Evolutionary conservation across 2,329 filamentous ascomycete species (phyloP).

Genomic region (Microdochium nivale): DNA sequence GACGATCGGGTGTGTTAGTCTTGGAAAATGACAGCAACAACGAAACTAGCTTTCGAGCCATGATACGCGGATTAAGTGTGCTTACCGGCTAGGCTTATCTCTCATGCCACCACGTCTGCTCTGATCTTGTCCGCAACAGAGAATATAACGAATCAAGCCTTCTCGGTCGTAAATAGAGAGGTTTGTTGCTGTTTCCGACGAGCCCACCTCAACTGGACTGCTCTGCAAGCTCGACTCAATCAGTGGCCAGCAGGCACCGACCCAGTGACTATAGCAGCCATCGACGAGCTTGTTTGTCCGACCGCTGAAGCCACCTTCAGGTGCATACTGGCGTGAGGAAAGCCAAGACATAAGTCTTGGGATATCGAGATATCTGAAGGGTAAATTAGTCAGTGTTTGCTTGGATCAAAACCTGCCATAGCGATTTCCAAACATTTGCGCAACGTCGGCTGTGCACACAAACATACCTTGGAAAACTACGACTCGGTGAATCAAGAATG

Average conservation of each 20-base stretch:
- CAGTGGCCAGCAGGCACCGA: conserved; percentile 88
- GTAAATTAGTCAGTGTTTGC: conserved; percentile 10
- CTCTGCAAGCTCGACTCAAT: conserved; percentile 69
- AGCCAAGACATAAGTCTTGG: conserved; percentile 77
- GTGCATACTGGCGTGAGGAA: conserved; percentile 78
- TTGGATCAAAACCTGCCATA: neutral
- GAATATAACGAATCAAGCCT: conserved; percentile 80
- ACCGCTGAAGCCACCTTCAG: conserved; percentile 87
- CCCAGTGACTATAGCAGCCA: conserved; percentile 97
- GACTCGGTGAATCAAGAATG: conserved; percentile 71
- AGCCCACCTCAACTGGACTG: conserved; percentile 16
- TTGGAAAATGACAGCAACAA: neutral
- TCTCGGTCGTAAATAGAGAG: conserved; percentile 60
- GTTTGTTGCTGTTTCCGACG: conserved; percentile 1
- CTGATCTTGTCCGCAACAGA: conserved; percentile 77
- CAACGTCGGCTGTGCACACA: neutral
- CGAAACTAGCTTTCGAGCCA: conserved; percentile 1
- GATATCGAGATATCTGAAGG: conserved; percentile 63
- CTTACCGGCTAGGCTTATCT: conserved; percentile 88
- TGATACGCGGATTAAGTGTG: conserved; percentile 10
- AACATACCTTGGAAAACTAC: conserved; percentile 61
- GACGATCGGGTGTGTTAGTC: conserved; percentile 1
- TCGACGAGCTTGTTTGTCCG: conserved; percentile 97
- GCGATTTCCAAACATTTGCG: no score
- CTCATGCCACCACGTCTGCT: conserved; percentile 68